A percentile compares a stretch with the other conserved stretches of the same genome.
Evolutionary conservation across 495 filamentous ascomycete genomes (phyloP).

Genomic region (Talaromyces trachyspermus): DNA sequence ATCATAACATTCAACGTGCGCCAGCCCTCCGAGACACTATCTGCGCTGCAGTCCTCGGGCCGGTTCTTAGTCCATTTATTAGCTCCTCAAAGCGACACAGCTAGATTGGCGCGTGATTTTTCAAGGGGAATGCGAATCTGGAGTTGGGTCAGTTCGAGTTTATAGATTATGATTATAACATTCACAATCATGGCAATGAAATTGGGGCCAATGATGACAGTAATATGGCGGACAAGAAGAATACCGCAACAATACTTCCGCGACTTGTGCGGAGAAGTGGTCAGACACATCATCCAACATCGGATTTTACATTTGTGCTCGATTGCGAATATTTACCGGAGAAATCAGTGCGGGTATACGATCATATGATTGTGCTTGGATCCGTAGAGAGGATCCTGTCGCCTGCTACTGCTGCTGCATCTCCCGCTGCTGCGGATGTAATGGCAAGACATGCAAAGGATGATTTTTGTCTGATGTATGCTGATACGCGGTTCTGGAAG

Average conservation of each 20-base stretch:
- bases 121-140: constrained; percentile 32
- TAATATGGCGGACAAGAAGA: background rate
- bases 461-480: constrained; percentile 37
- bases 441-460: background rate
- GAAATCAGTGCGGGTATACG: constrained; percentile 31
- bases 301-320: constrained; percentile 33
- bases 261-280: background rate
- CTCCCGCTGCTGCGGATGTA: background rate
- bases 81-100: constrained; percentile 19
- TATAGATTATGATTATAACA: background rate
- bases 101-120: constrained; percentile 37
- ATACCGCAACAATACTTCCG: background rate
- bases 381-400: constrained; percentile 21
- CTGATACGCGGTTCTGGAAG: constrained; percentile 39
- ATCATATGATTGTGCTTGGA: constrained; percentile 39
- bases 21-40: constrained; percentile 62
- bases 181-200: too few species aligned
- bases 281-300: too few species aligned
- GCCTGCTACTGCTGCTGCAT: background rate
- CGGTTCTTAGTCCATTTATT: constrained; percentile 40
- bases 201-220: background rate
- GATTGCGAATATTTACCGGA: constrained; percentile 30
- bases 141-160: constrained; percentile 35
- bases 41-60: constrained; percentile 46
- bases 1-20: constrained; percentile 75